phyloP scores from a whole-genome alignment of 2,329 filamentous ascomycete species.

The Neospermospora avenae region DNA sequence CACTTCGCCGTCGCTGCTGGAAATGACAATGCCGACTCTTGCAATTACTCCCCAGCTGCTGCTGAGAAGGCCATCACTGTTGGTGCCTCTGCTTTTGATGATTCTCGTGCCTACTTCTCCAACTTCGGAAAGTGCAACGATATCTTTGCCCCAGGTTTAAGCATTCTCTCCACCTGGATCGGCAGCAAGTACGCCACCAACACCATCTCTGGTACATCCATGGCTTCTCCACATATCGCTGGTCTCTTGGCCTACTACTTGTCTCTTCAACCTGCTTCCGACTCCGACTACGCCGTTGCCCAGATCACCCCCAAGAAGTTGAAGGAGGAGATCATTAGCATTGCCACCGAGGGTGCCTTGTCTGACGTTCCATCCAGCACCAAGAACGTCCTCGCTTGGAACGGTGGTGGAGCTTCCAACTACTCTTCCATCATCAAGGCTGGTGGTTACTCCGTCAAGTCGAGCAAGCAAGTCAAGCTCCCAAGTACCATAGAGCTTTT shows the following conservation, averaged over 20 bases:
- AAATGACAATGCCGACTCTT: slow-evolving; percentile 98
- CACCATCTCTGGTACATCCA: slow-evolving; percentile 98
- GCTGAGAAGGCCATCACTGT: slow-evolving; percentile 91
- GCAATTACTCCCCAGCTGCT: slow-evolving; percentile 97
- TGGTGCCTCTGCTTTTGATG: slow-evolving; percentile 86
- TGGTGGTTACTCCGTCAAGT: slow-evolving; percentile 63
- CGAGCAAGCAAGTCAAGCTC: slow-evolving; percentile 44
- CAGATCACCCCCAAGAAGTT: slow-evolving; percentile 90
- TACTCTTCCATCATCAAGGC: slow-evolving; percentile 76
- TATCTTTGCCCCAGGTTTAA: slow-evolving; percentile 96
- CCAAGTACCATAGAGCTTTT: slow-evolving; percentile 56
- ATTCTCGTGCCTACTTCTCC: slow-evolving; percentile 99
- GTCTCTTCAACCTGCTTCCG: slow-evolving; percentile 84
- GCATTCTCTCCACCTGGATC: slow-evolving; percentile 98
- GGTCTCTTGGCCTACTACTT: slow-evolving; percentile 98
- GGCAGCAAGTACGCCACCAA: slow-evolving; percentile 94
- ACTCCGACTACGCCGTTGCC: slow-evolving; percentile 88
- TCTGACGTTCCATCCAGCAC: slow-evolving; percentile 81
- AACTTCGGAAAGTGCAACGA: slow-evolving; percentile 99
- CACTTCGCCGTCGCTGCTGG: slow-evolving; percentile 98
- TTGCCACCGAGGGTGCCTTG: slow-evolving; percentile 77
- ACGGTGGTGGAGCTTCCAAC: slow-evolving; percentile 93
- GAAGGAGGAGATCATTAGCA: slow-evolving; percentile 80
- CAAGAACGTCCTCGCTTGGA: slow-evolving; percentile 96
- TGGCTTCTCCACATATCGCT: slow-evolving; percentile 96